Evolutionary conservation across 2,329 filamentous ascomycete species (phyloP).

Genomic region (Alternaria rosae): DNA sequence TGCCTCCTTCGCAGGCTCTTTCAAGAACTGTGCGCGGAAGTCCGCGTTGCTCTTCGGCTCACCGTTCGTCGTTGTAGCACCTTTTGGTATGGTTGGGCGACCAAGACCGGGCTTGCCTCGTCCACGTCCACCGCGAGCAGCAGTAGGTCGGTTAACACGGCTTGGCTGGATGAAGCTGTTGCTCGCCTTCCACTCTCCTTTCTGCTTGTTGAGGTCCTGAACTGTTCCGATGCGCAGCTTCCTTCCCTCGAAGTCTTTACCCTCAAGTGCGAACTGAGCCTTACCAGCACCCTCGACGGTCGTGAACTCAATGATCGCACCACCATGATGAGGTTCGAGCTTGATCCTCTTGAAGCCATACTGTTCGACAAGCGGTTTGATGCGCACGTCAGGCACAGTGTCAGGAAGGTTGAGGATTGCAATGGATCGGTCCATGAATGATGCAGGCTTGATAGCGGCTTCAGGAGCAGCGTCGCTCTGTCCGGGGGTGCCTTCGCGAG

Average conservation of each 20-base stretch:
- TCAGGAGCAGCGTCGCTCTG: slow-evolving; percentile 36
- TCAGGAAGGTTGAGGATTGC: slow-evolving; percentile 87
- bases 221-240: slow-evolving; percentile 59
- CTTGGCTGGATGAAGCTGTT: slow-evolving; percentile 41
- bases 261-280: slow-evolving; percentile 61
- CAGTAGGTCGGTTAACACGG: slow-evolving; percentile 38
- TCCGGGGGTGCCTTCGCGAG: slow-evolving; percentile 48
- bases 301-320: slow-evolving; percentile 83
- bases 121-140: slow-evolving; percentile 33
- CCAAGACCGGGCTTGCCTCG: slow-evolving; percentile 39
- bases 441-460: slow-evolving; percentile 22
- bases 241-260: slow-evolving; percentile 49
- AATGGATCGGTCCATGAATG: slow-evolving; percentile 69
- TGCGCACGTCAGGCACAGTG: slow-evolving; percentile 86
- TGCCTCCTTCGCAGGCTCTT: slow-evolving; percentile 32
- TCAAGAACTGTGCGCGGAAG: slow-evolving; percentile 63
- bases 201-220: slow-evolving; percentile 54
- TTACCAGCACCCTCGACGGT: slow-evolving; percentile 75
- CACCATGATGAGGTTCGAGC: slow-evolving; percentile 80
- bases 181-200: slow-evolving; percentile 49
- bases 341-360: slow-evolving; percentile 79
- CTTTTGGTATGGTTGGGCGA: slow-evolving; percentile 35
- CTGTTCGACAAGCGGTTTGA: slow-evolving; percentile 74
- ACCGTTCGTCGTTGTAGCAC: slow-evolving; percentile 19
- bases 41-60: slow-evolving; percentile 64